Evolutionary conservation across 2,329 filamentous ascomycete species (phyloP).

Genomic region (Pyricularia grisea): DNA sequence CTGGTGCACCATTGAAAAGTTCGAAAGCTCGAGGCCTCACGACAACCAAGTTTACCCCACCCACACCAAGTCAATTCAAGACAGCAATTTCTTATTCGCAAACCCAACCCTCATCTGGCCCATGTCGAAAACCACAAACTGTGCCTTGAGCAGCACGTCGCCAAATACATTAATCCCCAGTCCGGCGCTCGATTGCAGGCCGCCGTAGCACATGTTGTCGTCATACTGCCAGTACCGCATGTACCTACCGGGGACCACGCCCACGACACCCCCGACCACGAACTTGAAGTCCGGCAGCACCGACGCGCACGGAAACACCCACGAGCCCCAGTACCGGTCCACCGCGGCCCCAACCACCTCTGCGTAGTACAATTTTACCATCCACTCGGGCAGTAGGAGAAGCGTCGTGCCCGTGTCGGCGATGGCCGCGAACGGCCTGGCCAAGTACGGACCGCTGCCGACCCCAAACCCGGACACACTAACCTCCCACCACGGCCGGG

Average conservation of each 20-base stretch:
- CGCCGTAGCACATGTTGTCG: slow-evolving; percentile 21
- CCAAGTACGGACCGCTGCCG: slow-evolving; percentile 34
- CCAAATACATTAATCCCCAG: slow-evolving; percentile 19
- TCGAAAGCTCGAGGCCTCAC: no score
- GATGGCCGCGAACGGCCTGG: slow-evolving; percentile 20
- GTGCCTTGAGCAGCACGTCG: slow-evolving; percentile 20
- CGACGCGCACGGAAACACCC: slow-evolving; percentile 25
- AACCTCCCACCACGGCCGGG: slow-evolving; percentile 47
- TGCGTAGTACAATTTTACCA: slow-evolving; percentile 30
- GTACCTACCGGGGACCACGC: slow-evolving; percentile 21
- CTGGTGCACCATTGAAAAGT: no score
- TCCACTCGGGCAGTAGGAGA: slow-evolving; percentile 22
- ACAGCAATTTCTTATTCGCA: slow-evolving; percentile 18
- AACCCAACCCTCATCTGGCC: slow-evolving; percentile 31
- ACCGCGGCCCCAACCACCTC: slow-evolving; percentile 25
- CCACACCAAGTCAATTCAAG: background rate
- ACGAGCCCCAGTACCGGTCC: slow-evolving; percentile 22
- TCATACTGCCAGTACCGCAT: slow-evolving; percentile 24
- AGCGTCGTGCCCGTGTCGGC: slow-evolving; percentile 34
- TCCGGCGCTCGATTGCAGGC: slow-evolving; percentile 18
- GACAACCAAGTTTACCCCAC: background rate
- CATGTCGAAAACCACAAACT: slow-evolving; percentile 22
- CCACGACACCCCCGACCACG: slow-evolving; percentile 21
- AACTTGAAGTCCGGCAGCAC: slow-evolving; percentile 24
- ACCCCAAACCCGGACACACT: slow-evolving; percentile 38